Percentiles rank a stretch among this genome's conserved stretches.
These are phyloP conservation scores for Sutorius australiensis DNA, from an alignment of 768 basidiomycete genomes.

Conservation along the genomic window DNA sequence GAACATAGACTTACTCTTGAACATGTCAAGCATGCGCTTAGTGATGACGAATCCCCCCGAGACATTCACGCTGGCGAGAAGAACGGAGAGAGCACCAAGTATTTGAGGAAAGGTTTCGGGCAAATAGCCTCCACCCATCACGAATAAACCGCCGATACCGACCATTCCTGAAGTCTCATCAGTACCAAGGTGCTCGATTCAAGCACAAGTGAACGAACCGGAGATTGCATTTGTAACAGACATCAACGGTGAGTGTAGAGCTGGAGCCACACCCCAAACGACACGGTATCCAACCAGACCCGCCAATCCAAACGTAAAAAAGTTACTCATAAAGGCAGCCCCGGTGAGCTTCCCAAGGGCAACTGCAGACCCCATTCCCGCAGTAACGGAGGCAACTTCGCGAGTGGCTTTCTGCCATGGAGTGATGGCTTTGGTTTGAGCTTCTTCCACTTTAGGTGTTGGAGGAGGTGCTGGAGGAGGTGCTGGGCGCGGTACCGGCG, in stretches of 20 bases:
- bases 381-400: conserved; percentile 70
- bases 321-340: conserved; percentile 81
- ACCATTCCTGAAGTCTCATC: conserved; percentile 52
- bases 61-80: conserved; percentile 84
- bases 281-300: conserved; percentile 85
- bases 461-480: conserved; percentile 61
- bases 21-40: conserved; percentile 92
- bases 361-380: conserved; percentile 69
- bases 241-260: conserved; percentile 87
- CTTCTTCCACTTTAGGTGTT: conserved; percentile 42
- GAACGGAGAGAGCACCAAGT: conserved; percentile 78
- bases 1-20: conserved; percentile 56
- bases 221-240: conserved; percentile 89
- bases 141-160: conserved; percentile 80
- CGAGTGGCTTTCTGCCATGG: conserved; percentile 81
- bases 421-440: conserved; percentile 57
- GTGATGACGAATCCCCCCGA: conserved; percentile 87
- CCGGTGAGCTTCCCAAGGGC: conserved; percentile 78
- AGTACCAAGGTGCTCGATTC: not conserved
- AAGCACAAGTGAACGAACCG: conserved; percentile 41
- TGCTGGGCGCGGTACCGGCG: conserved; percentile 63
- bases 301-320: conserved; percentile 86
- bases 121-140: conserved; percentile 86
- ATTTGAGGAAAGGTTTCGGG: conserved; percentile 79
- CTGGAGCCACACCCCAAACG: conserved; percentile 86